Evolutionary conservation across 306 rosid genomes (phyloP), one percentile per base, ranked within the genome.

Genomic region (Neltuma alba): DNA sequence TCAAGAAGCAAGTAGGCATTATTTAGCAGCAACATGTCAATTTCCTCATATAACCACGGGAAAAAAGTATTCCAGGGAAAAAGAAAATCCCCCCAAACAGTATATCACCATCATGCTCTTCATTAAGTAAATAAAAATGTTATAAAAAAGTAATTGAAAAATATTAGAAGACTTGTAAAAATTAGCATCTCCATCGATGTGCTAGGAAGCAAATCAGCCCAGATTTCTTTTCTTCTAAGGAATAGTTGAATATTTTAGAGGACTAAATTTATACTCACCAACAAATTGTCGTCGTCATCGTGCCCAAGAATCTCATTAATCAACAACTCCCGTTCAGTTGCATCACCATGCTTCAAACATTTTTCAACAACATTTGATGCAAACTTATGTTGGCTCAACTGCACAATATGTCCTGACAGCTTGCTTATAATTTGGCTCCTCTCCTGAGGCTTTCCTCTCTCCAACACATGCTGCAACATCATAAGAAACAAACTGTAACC

Each of bases 321-420:
- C 85, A 94, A 78, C 73, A 87, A 66, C 60, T 88, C 88, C 60
- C 85, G 88, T 44, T 94, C 98, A 73, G 82, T 34, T 40, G 86
- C 61, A 87, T 84, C 91, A 68, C 94, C 97, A 87, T 86, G 83
- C 83, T 88, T 92, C 87, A 94, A 85, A 84, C 98, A 92, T 83
- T 94, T 92, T 82, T 94, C 98, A 60, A 94, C 81, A 61, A 94
- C 98, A 85, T 94, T 92, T 30, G 98, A 94, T 62, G 97, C 98
- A 64, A 86, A 70, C 31, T 85, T 85, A 80, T 91, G 96, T 84
- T 89, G 93, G 79, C 96, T 87, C 64, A 91, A 80, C 58, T 83
- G 88, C 52, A 89, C 88, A 45, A 91, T 67, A 85, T 87, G 87
- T 73, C 96, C 92, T 2, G 88, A 83, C 63, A 91, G 78, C 85